Conservation (phyloP, 805 yeast genomes). For the Candida succiphila region DNA sequence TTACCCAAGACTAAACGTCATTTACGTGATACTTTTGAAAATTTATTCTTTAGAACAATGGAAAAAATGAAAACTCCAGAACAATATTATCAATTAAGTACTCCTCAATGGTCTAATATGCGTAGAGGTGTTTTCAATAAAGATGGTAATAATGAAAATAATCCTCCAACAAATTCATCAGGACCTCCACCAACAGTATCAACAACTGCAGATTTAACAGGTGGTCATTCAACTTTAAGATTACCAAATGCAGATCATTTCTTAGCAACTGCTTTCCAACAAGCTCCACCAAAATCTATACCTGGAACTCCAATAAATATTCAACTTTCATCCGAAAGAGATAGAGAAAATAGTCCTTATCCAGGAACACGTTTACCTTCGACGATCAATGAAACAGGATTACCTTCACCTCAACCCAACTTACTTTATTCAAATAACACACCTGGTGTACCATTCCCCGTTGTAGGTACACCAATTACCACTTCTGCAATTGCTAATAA, state of each 20-base stretch:
- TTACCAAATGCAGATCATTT: neutral
- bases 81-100: too few relatives aligned
- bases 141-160: neutral
- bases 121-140: too few relatives aligned
- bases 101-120: too few relatives aligned
- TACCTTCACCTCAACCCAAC: too few relatives aligned
- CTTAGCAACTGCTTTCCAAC: neutral
- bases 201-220: neutral
- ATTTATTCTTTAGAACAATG: slow-evolving; percentile 9
- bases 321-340: neutral
- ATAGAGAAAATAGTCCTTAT: neutral
- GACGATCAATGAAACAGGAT: too few relatives aligned
- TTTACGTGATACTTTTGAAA: slow-evolving; percentile 13
- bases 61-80: slow-evolving; percentile 10
- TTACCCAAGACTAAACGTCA: slow-evolving; percentile 12
- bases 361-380: too few relatives aligned
- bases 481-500: too few relatives aligned
- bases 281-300: neutral
- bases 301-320: neutral
- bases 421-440: too few relatives aligned
- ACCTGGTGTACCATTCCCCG: too few relatives aligned
- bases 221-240: neutral
- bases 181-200: neutral
- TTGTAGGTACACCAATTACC: too few relatives aligned
- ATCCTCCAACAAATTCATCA: neutral